Conservation (phyloP, 2,329 filamentous ascomycete genomes). For the Cladorrhinum sp. region DNA sequence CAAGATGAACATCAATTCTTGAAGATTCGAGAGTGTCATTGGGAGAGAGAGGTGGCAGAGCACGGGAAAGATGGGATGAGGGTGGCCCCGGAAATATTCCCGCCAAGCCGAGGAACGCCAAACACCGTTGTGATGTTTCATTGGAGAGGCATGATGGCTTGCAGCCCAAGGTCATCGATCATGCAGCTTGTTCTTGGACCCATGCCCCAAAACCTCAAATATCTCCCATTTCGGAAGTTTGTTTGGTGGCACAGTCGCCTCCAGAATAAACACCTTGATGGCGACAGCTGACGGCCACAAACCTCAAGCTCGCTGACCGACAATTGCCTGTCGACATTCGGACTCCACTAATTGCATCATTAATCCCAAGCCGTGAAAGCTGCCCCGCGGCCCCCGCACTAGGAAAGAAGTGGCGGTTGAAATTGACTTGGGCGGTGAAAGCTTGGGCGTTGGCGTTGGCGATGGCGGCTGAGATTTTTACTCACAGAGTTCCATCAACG, state of each 20-base stretch:
- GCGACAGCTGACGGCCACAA: no score
- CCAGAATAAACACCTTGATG: no score
- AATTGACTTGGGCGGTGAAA: neutral
- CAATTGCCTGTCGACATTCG: neutral
- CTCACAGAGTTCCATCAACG: neutral
- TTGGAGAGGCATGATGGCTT: neutral
- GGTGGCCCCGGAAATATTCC: neutral
- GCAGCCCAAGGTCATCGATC: neutral
- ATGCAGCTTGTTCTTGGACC: neutral
- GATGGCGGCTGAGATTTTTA: neutral
- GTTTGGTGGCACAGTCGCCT: neutral
- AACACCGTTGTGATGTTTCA: neutral
- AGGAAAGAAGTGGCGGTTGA: neutral
- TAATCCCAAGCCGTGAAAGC: neutral
- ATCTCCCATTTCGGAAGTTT: neutral
- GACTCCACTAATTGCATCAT: neutral
- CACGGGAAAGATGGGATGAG: neutral
- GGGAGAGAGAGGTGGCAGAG: neutral
- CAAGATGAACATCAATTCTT: neutral
- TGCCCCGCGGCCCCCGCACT: neutral
- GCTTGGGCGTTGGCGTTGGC: neutral
- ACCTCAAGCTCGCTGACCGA: neutral
- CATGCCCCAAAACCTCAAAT: neutral
- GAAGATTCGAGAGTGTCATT: neutral
- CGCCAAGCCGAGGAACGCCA: neutral